These are phyloP conservation scores for Malassezia yamatoensis DNA, from an alignment of 1,284 basidiomycete genomes.

Conservation along the genomic window DNA sequence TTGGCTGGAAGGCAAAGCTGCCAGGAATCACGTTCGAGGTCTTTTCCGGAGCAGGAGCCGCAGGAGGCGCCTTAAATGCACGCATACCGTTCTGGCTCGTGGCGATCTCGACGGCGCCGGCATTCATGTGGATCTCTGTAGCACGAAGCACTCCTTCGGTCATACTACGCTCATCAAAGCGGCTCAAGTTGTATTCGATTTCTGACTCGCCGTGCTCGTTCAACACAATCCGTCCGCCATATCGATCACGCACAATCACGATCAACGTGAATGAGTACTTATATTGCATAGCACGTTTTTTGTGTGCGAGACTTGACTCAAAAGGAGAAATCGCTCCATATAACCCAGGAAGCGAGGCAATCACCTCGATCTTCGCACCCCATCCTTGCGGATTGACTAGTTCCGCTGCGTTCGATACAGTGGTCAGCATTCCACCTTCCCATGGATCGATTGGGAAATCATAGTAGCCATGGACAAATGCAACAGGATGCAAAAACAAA, in stretches of 20 bases:
- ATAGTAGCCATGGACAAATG: constrained; percentile 50
- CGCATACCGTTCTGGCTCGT: constrained; percentile 47
- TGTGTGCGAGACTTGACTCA: constrained; percentile 46
- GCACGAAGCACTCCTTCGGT: constrained; percentile 48
- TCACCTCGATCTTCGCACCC: constrained; percentile 52
- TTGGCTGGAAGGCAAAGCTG: constrained; percentile 26
- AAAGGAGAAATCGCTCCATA: constrained; percentile 48
- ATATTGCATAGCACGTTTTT: constrained; percentile 46
- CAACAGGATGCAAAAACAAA: constrained; percentile 51
- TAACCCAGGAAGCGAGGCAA: constrained; percentile 48
- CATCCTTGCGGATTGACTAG: constrained; percentile 37
- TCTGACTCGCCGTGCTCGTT: constrained; percentile 47
- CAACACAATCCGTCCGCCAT: constrained; percentile 47
- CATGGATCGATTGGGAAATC: constrained; percentile 50
- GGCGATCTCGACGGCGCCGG: constrained; percentile 49
- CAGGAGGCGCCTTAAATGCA: constrained; percentile 5
- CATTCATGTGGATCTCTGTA: constrained; percentile 49
- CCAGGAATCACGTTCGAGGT: constrained; percentile 23
- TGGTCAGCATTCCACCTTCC: constrained; percentile 51
- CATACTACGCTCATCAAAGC: constrained; percentile 47
- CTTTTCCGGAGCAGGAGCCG: constrained; percentile 8
- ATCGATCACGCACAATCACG: constrained; percentile 43
- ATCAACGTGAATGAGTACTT: constrained; percentile 42
- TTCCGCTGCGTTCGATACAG: constrained; percentile 46
- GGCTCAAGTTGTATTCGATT: constrained; percentile 49